These are phyloP conservation scores for Saccharum officinarum DNA, from an alignment of 176 grass and related monocot species.

Conservation along the genomic window DNA sequence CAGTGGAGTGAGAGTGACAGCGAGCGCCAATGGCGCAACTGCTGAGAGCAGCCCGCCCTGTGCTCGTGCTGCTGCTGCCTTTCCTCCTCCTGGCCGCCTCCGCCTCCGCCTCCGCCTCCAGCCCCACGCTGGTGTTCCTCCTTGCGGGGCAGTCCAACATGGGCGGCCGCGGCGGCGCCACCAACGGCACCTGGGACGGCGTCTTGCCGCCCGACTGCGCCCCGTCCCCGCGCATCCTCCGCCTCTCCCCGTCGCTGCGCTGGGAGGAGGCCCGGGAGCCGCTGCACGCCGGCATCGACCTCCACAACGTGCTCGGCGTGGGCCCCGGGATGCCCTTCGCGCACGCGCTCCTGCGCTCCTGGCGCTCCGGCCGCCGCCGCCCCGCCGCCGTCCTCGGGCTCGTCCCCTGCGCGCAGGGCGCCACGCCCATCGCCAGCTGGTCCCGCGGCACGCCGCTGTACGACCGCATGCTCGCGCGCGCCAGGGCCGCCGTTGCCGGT, in stretches of 20 bases:
- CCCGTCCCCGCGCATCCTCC: conserved; percentile 39
- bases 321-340: conserved; percentile 72
- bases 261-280: conserved; percentile 78
- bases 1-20: too few species aligned
- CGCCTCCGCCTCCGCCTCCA: neutral
- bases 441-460: conserved; percentile 43
- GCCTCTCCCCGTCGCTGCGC: conserved; percentile 32
- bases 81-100: neutral
- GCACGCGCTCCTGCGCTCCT: conserved; percentile 14
- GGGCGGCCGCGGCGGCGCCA: conserved; percentile 68
- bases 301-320: conserved; percentile 42
- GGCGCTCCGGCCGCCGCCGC: neutral
- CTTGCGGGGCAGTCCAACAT: conserved; percentile 80
- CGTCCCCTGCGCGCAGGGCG: conserved; percentile 68
- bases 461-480: conserved; percentile 33
- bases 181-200: conserved; percentile 44
- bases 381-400: conserved; percentile 34
- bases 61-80: neutral
- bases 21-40: too few species aligned
- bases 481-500: neutral
- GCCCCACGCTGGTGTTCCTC: conserved; percentile 46
- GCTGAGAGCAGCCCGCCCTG: too few species aligned
- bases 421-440: conserved; percentile 60
- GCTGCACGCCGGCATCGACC: conserved; percentile 72
- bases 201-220: conserved; percentile 51